These are phyloP conservation scores for Serendipita indica DNA, from an alignment of 768 basidiomycete species.

Conservation along the genomic window DNA sequence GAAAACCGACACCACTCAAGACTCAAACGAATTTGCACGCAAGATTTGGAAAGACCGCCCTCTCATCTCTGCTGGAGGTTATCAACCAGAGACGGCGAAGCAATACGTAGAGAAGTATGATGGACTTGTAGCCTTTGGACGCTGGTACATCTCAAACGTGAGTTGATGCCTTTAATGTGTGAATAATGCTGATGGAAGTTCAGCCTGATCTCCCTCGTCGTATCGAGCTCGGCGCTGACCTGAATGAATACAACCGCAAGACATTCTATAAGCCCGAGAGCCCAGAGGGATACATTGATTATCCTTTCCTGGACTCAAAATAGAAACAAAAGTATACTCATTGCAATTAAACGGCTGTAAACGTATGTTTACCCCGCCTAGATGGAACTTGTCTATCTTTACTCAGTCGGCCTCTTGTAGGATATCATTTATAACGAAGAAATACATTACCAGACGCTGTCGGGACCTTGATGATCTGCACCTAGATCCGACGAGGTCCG, in stretches of 20 bases:
- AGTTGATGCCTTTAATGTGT: constrained; percentile 13
- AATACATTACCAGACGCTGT: too few species aligned
- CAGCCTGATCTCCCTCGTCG: constrained; percentile 33
- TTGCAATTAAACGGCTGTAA: too few species aligned
- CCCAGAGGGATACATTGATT: constrained; percentile 24
- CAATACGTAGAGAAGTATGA: constrained; percentile 24
- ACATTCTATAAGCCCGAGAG: constrained; percentile 28
- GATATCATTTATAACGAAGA: too few species aligned
- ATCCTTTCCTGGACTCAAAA: constrained; percentile 19
- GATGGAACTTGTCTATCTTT: too few species aligned
- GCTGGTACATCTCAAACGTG: constrained; percentile 28
- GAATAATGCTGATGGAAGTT: background rate
- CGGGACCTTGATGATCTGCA: too few species aligned
- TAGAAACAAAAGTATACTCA: too few species aligned
- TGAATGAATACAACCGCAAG: constrained; percentile 23
- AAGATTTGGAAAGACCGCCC: constrained; percentile 10
- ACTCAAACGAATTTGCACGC: background rate
- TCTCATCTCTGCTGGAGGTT: constrained; percentile 32
- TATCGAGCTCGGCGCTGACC: constrained; percentile 23
- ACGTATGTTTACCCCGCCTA: too few species aligned
- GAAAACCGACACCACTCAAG: background rate
- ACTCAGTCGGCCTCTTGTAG: too few species aligned
- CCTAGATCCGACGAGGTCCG: too few species aligned
- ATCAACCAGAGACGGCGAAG: constrained; percentile 29
- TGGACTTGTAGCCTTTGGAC: constrained; percentile 25